A percentile compares a stretch with the other conserved stretches of the same genome.
Evolutionary conservation across 2,329 filamentous ascomycete genomes (phyloP).

Genomic region (Arthrobotrys sinensis): DNA sequence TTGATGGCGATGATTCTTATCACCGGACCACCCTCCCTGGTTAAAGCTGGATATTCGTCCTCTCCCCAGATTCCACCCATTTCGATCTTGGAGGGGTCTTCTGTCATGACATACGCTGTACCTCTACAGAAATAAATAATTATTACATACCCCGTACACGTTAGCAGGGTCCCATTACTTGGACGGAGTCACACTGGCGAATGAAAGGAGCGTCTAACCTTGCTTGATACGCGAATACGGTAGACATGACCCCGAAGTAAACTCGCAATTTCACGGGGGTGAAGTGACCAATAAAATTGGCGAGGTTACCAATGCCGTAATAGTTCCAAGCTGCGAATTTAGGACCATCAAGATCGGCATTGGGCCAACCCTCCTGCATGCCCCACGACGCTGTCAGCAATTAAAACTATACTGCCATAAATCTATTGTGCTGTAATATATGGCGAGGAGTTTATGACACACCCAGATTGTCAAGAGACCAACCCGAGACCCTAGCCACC

Average conservation of each 20-base stretch:
- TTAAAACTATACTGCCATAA: no score
- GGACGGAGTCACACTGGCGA: no score
- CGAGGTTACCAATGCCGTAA: not conserved
- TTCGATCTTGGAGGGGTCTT: constrained; percentile 14
- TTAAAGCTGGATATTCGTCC: constrained; percentile 22
- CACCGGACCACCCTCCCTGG: not conserved
- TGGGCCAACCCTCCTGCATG: not conserved
- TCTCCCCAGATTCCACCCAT: constrained; percentile 38
- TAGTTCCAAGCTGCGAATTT: not conserved
- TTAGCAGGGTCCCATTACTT: no score
- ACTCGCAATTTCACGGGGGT: not conserved
- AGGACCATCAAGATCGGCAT: not conserved
- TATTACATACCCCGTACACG: no score
- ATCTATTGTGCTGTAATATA: no score
- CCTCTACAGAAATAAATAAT: not conserved
- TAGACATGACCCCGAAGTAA: not conserved
- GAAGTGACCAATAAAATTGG: not conserved
- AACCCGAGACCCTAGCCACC: not conserved
- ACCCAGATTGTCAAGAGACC: not conserved
- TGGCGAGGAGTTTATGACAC: not conserved
- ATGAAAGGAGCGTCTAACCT: not conserved
- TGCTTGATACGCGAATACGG: not conserved
- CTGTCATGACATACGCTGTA: constrained; percentile 38
- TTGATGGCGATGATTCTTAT: constrained; percentile 26
- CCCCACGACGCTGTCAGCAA: not conserved